Percentiles rank a stretch among this genome's conserved stretches.
These are phyloP conservation scores for Fistulinella cinereoalba DNA, from an alignment of 1,284 basidiomycete species.

Conservation along the genomic window DNA sequence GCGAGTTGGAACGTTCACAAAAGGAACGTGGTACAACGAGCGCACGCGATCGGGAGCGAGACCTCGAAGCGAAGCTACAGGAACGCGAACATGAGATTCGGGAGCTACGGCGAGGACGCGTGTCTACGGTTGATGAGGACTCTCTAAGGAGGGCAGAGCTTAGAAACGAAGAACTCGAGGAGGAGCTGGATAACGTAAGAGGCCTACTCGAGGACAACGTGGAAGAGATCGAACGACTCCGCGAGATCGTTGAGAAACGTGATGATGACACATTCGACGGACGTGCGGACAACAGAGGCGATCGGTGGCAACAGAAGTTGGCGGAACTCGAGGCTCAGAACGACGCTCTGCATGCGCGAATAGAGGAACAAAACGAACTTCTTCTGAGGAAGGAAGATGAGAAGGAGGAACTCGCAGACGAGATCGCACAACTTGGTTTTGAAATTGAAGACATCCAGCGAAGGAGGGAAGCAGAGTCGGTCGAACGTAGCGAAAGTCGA, in stretches of 20 bases:
- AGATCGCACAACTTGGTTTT: conserved; percentile 58
- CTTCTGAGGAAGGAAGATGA: conserved; percentile 62
- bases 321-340: conserved; percentile 67
- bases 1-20: conserved; percentile 71
- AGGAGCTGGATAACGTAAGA: conserved; percentile 63
- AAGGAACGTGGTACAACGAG: conserved; percentile 47
- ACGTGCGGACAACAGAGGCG: conserved; percentile 37
- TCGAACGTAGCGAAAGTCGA: conserved; percentile 68
- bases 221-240: conserved; percentile 68
- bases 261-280: conserved; percentile 42
- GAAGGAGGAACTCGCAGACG: conserved; percentile 65
- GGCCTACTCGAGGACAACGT: conserved; percentile 72
- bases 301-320: conserved; percentile 43
- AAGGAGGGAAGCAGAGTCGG: conserved; percentile 55
- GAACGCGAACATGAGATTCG: conserved; percentile 67
- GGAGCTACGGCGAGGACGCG: conserved; percentile 53
- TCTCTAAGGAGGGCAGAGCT: conserved; percentile 53
- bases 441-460: conserved; percentile 69
- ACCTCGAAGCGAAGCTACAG: conserved; percentile 66
- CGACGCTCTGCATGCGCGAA: conserved; percentile 53
- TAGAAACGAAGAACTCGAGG: conserved; percentile 64
- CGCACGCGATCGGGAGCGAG: conserved; percentile 58
- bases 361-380: conserved; percentile 62
- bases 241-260: conserved; percentile 57
- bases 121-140: conserved; percentile 43